A percentile compares a stretch with the other conserved stretches of the same genome.
Evolutionary conservation across 2,329 filamentous ascomycete species (phyloP).

Genomic region (Penicillium brasilianum): DNA sequence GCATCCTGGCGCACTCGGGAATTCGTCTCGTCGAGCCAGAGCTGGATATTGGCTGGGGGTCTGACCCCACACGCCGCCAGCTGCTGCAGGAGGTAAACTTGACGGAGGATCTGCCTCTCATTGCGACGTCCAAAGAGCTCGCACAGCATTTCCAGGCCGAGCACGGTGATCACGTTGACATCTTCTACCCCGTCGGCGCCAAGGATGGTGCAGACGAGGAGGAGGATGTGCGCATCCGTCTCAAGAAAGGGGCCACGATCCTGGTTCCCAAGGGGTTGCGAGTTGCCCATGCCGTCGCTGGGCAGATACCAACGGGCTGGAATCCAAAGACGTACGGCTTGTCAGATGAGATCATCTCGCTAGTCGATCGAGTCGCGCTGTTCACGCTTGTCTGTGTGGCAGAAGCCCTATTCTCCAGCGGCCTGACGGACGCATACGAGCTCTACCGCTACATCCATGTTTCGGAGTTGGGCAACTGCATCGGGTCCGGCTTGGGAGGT

Average conservation of each 20-base stretch:
- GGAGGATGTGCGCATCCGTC: too few relatives aligned
- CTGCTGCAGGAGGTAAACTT: too few relatives aligned
- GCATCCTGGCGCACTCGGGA: conserved; percentile 92
- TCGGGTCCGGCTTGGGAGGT: conserved; percentile 97
- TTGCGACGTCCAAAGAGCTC: too few relatives aligned
- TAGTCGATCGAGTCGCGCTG: neutral
- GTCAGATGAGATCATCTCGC: neutral
- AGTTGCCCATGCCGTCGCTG: neutral
- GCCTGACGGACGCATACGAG: conserved; percentile 97
- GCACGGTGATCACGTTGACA: too few relatives aligned
- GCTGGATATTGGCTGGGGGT: too few relatives aligned
- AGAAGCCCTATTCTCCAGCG: conserved; percentile 71
- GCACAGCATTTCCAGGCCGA: too few relatives aligned
- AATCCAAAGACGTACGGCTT: neutral
- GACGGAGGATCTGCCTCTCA: too few relatives aligned
- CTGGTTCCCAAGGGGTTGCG: neutral
- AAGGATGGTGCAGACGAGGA: too few relatives aligned
- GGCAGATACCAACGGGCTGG: neutral
- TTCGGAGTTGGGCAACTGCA: conserved; percentile 93
- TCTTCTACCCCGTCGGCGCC: too few relatives aligned
- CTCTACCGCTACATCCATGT: conserved; percentile 99
- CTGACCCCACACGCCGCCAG: too few relatives aligned
- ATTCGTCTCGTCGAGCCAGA: conserved; percentile 97
- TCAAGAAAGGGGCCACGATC: neutral
- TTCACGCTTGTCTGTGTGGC: neutral